These are phyloP conservation scores for Hydrangea macrophylla DNA, from an alignment of 148 eudicot species.

Conservation along the genomic window DNA sequence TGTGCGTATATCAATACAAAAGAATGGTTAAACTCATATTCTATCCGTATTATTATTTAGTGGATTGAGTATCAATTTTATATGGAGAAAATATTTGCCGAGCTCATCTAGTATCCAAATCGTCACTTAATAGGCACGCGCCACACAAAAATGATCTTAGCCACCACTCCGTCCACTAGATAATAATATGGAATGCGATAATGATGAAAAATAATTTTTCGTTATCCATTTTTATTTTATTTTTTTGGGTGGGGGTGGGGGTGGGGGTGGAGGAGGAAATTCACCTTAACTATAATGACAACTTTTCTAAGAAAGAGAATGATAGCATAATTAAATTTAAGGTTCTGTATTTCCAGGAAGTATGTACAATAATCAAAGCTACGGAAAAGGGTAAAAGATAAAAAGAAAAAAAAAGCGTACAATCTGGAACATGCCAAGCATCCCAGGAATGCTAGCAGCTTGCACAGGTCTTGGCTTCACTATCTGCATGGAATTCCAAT, in stretches of 20 bases:
- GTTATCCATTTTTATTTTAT: no score
- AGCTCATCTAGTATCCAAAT: no score
- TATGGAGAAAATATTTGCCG: no score
- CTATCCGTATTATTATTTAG: background rate
- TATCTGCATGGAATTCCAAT: constrained; percentile 47
- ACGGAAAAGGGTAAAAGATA: constrained; percentile 1
- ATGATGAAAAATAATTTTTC: background rate
- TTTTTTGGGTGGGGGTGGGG: no score
- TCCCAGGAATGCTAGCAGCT: constrained; percentile 97
- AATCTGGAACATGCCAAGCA: constrained; percentile 96
- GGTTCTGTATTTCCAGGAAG: background rate
- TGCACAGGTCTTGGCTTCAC: constrained; percentile 96
- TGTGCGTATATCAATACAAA: background rate
- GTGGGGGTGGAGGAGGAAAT: background rate
- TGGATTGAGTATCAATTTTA: background rate
- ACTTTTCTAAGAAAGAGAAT: background rate
- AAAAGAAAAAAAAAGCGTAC: constrained; percentile 57
- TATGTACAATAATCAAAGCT: background rate
- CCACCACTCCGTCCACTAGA: background rate
- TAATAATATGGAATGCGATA: background rate
- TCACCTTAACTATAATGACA: constrained; percentile 1
- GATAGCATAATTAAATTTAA: background rate
- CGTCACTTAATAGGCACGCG: background rate
- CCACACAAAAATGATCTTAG: background rate
- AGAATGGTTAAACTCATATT: background rate